Evolutionary conservation across 169 alveolate genomes (phyloP).

Genomic region (Plasmodium inui): DNA sequence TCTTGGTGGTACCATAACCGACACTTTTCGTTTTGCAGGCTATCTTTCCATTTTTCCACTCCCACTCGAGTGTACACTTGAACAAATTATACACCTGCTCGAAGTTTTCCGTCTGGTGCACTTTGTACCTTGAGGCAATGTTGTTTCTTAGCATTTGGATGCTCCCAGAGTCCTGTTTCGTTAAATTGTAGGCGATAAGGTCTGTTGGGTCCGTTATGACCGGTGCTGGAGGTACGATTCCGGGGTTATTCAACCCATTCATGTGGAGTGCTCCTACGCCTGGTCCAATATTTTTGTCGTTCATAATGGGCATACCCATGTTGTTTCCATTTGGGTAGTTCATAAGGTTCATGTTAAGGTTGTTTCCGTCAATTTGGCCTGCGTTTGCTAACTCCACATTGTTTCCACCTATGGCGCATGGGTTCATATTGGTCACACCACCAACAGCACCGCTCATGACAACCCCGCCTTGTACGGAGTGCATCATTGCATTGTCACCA

Average conservation of each 20-base stretch:
- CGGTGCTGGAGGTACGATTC: neutral
- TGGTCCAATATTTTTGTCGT: conserved; percentile 4
- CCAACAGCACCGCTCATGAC: neutral
- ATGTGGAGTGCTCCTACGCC: neutral
- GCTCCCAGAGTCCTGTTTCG: conserved; percentile 70
- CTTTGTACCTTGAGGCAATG: conserved; percentile 68
- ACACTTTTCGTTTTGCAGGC: conserved; percentile 69
- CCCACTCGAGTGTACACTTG: conserved; percentile 73
- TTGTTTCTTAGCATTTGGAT: conserved; percentile 74
- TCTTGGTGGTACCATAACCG: conserved; percentile 73
- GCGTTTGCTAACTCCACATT: neutral
- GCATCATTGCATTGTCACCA: conserved; percentile 27
- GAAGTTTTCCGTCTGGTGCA: conserved; percentile 66
- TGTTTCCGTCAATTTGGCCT: neutral
- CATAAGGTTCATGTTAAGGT: neutral
- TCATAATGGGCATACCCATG: neutral
- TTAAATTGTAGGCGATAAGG: conserved; percentile 38
- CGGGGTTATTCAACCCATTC: conserved; percentile 1
- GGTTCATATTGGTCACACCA: neutral
- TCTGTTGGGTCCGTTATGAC: conserved; percentile 48
- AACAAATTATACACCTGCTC: conserved; percentile 71
- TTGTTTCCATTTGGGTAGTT: conserved; percentile 20
- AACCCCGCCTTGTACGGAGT: neutral
- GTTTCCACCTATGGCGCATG: neutral
- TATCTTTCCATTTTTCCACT: conserved; percentile 73